A percentile compares a stretch with the other conserved stretches of the same genome.
These are phyloP conservation scores for Infundibulicybe gibba DNA, from an alignment of 768 basidiomycete genomes.

Conservation along the genomic window DNA sequence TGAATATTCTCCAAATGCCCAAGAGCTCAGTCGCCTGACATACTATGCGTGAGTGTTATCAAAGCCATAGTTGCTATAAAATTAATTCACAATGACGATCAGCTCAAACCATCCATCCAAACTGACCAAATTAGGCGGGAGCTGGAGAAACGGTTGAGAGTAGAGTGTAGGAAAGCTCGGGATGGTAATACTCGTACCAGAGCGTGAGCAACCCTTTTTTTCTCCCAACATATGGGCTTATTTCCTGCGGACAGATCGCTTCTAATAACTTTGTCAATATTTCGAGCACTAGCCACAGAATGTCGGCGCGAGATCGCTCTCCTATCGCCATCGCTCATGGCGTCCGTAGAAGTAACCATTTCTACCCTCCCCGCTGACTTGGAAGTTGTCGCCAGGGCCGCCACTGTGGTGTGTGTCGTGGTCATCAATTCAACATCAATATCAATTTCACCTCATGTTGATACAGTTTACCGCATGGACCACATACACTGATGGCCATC, in stretches of 20 bases:
- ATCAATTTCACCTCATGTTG: conserved; percentile 1
- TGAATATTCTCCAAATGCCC: conserved; percentile 75
- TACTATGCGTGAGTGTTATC: conserved; percentile 62
- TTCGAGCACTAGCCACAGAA: conserved; percentile 80
- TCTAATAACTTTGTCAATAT: conserved; percentile 78
- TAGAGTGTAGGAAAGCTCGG: conserved; percentile 65
- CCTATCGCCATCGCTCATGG: conserved; percentile 65
- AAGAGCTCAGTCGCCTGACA: conserved; percentile 80
- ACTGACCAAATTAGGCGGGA: conserved; percentile 74
- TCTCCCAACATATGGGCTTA: conserved; percentile 4
- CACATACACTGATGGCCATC: conserved; percentile 84
- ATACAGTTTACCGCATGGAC: conserved; percentile 90
- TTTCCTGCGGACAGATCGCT: conserved; percentile 49
- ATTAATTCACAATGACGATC: conserved; percentile 1
- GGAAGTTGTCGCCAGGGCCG: conserved; percentile 73
- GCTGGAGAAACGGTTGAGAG: conserved; percentile 67
- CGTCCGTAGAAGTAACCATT: conserved; percentile 58
- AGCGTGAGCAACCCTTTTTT: conserved; percentile 52
- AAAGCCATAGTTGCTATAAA: neutral
- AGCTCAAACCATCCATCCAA: conserved; percentile 79
- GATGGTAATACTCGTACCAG: conserved; percentile 74
- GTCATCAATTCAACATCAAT: neutral
- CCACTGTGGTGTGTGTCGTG: conserved; percentile 63
- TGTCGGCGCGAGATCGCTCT: conserved; percentile 82
- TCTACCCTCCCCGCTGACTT: conserved; percentile 57